Base-by-base conservation (phyloP, 1,284 basidiomycete species). In the Puccinia coronata region DNA sequence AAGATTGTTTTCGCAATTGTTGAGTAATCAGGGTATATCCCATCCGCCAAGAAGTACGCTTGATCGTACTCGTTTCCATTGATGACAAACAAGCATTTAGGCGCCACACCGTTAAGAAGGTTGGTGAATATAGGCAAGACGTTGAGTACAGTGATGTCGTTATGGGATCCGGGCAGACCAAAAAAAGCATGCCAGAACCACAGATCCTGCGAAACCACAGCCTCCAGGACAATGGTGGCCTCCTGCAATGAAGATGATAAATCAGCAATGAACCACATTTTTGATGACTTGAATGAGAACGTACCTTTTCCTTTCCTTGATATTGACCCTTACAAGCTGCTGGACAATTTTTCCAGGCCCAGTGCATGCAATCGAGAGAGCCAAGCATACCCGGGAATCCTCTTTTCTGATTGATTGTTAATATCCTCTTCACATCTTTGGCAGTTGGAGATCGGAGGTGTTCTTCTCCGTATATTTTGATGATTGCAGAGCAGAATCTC, bases 261-360 rank as follows among this genome's bases (percentile, higher is more conserved):
- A 6, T 14, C 20, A 34, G 12, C 14, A 12, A 63, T n/a, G n/a
- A n/a, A n/a, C n/a, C 31, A 61, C 12, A 61, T 25, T n/a, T 8
- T 20, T 25, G 25, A 63, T 12, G 16, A 34, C 5, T 25, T 25
- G n/a, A 63, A 63, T 11, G 6, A 25, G 28, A 5, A 63, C 61
- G 31, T 18, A 69, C 6, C 36, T 69, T 43, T 25, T 72, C 70
- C 28, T 72, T 72, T 20, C 70, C 70, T 39, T 72, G 41, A 34
- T 43, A 71, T n/a, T 71, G 69, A 20, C 69, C 69, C 5, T 34
- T 39, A 16, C 69, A 71, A 47, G 34, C 23, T 25, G 36, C 20
- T 28, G 69, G 69, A 41, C 41, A 71, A 31, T 71, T 47, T 71
- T 49, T 71, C 69, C 69, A 71, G 6, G 47, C 31, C 69, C 69